Percentiles rank a stretch among this genome's conserved stretches.
These are phyloP conservation scores for Penicillium herquei DNA, from an alignment of 495 filamentous ascomycete genomes.

Conservation along the genomic window DNA sequence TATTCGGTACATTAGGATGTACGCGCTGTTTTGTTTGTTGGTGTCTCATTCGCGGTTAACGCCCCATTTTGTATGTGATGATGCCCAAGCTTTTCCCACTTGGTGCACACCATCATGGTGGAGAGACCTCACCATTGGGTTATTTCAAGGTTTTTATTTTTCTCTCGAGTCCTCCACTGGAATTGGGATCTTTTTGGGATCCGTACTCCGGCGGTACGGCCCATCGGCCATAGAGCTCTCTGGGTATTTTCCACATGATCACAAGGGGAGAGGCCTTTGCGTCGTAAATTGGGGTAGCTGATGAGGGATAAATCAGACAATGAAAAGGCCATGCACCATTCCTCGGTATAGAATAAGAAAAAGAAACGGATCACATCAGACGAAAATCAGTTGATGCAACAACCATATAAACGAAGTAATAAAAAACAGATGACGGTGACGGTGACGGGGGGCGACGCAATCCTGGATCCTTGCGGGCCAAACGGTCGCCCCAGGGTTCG, in stretches of 20 bases:
- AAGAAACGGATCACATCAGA: too few relatives aligned
- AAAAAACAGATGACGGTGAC: not conserved
- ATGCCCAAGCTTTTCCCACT: slow-evolving; percentile 24
- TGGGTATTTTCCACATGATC: slow-evolving; percentile 1
- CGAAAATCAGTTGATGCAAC: not conserved
- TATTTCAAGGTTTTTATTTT: not conserved
- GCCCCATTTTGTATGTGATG: slow-evolving; percentile 12
- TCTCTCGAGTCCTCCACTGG: not conserved
- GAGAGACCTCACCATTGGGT: slow-evolving; percentile 1
- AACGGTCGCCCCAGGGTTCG: slow-evolving; percentile 34
- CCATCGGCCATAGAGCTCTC: slow-evolving; percentile 8
- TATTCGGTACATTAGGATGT: slow-evolving; percentile 2
- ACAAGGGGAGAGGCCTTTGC: not conserved
- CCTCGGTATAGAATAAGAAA: too few relatives aligned
- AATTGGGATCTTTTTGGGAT: slow-evolving; percentile 7
- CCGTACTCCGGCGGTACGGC: slow-evolving; percentile 21
- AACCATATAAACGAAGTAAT: not conserved
- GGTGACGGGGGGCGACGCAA: slow-evolving; percentile 3
- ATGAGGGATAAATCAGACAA: too few relatives aligned
- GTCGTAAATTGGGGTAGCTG: too few relatives aligned
- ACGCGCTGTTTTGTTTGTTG: too few relatives aligned
- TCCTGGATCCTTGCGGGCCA: slow-evolving; percentile 20
- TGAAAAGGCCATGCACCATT: too few relatives aligned
- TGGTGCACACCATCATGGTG: slow-evolving; percentile 1
- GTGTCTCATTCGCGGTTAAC: not conserved